A percentile compares a stretch with the other conserved stretches of the same genome.
Evolutionary conservation across 257 asterid genomes (phyloP).

Genomic region (Knoxia roxburghii): DNA sequence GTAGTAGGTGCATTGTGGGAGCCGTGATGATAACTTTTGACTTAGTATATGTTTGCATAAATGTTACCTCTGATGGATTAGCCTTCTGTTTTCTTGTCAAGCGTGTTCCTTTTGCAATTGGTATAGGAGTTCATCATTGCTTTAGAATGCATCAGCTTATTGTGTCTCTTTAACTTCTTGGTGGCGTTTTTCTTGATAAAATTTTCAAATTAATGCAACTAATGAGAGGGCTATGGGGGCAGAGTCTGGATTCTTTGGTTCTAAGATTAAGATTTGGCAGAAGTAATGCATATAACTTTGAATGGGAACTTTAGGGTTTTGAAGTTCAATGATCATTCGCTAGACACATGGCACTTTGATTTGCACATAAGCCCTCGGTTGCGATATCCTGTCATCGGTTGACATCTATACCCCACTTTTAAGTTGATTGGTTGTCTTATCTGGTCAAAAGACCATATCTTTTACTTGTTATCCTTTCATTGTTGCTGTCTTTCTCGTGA

Average conservation of each 20-base stretch:
- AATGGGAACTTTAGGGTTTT: not conserved
- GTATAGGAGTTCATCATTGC: no score
- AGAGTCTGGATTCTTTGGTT: not conserved
- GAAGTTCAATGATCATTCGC: not conserved
- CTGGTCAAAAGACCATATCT: not conserved
- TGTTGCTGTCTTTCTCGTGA: not conserved
- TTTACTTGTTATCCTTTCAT: not conserved
- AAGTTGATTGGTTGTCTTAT: not conserved
- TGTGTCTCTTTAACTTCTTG: not conserved
- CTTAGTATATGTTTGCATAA: not conserved
- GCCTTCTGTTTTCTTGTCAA: not conserved
- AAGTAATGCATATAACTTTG: not conserved
- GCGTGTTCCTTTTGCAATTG: not conserved
- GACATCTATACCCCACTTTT: not conserved
- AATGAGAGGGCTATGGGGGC: no score
- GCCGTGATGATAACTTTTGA: not conserved
- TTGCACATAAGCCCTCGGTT: not conserved
- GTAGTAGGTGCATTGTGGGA: not conserved
- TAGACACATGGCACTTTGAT: not conserved
- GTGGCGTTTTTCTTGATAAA: not conserved
- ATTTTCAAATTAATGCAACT: not conserved
- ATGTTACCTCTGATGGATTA: not conserved
- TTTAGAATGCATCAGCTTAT: no score
- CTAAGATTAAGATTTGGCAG: not conserved
- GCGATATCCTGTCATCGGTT: not conserved